Base-by-base conservation (phyloP, 257 asterid species). In the Haberlea rhodopensis region DNA sequence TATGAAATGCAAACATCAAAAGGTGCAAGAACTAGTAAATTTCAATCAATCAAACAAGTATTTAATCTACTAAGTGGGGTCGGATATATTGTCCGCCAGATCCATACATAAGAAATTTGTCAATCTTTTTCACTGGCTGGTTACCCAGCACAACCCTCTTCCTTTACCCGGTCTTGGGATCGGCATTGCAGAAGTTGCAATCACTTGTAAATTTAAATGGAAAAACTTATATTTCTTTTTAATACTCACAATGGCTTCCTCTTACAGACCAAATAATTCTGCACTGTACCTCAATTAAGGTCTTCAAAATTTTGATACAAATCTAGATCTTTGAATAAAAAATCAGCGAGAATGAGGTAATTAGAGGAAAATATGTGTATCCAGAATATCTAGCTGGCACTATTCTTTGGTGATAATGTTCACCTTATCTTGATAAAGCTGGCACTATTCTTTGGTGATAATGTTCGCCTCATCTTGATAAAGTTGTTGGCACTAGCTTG, bases 171-270 rank as follows among this genome's bases (percentile, higher is more conserved):
- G n/a, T n/a, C n/a, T n/a, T n/a, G n/a, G n/a, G n/a, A n/a, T n/a
- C n/a, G n/a, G n/a, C n/a, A n/a, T n/a, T n/a, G n/a, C 34, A 66
- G 60, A 48, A 60, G 71, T 51, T 57, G 57, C 45, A 18, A 57
- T 57, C 34, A 61, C 51, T 37, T 49, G 29, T 48, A 56, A 52
- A 46, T 25, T 23, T 19, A 29, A 59, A 26, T 13, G 8, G 53
- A 32, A 28, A 63, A 18, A 20, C 28, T 56, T 51, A 62, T 46
- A 21, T 40, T 66, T 48, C 57, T 56, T 57, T 43, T 57, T 49
- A 18, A 63, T 21, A 10, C 63, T 58, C 34, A 56, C 32, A 45
- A 48, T 62, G 57, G n/a, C 51, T 48, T 56, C 10, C 26, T 55
- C 19, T 25, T 56, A 57, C 70, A 65, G 60, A 45, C 34, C 31